Evolutionary conservation across 306 rosid genomes (phyloP).

Genomic region (Betula pendula): DNA sequence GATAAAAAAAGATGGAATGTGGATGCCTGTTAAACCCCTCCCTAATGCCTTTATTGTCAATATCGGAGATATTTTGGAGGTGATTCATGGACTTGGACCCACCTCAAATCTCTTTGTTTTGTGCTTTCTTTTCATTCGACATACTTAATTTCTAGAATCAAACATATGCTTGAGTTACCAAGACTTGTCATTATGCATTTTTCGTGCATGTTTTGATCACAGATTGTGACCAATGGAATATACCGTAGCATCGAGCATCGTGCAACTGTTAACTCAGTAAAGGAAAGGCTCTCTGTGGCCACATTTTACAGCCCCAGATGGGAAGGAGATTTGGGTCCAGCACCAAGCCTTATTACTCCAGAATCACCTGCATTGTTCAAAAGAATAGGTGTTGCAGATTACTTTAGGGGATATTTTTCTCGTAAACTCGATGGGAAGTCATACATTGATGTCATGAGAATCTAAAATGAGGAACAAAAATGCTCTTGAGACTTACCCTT

Average conservation of each 20-base stretch:
- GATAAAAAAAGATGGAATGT: slow-evolving; percentile 32
- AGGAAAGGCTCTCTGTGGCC: slow-evolving; percentile 38
- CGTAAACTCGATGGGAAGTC: slow-evolving; percentile 5
- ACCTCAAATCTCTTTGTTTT: too few species aligned
- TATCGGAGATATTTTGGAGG: slow-evolving; percentile 44
- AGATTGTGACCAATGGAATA: slow-evolving; percentile 37
- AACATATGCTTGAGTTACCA: too few species aligned
- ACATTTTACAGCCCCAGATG: slow-evolving; percentile 24
- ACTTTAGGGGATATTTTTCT: background rate
- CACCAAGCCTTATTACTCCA: slow-evolving; percentile 26
- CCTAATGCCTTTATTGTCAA: slow-evolving; percentile 33
- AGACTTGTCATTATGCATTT: background rate
- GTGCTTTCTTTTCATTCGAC: too few species aligned
- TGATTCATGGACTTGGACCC: background rate
- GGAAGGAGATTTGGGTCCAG: slow-evolving; percentile 34
- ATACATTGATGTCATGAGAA: background rate
- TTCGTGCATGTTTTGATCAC: background rate
- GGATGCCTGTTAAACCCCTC: slow-evolving; percentile 35
- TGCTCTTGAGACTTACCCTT: too few species aligned
- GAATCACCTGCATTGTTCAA: slow-evolving; percentile 31
- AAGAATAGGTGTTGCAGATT: slow-evolving; percentile 26
- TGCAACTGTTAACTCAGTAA: slow-evolving; percentile 19
- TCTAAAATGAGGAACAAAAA: background rate
- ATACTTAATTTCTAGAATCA: too few species aligned
- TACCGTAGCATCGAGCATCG: slow-evolving; percentile 37